Conservation (phyloP, 2,329 filamentous ascomycete species). For the Nemania abortiva region DNA sequence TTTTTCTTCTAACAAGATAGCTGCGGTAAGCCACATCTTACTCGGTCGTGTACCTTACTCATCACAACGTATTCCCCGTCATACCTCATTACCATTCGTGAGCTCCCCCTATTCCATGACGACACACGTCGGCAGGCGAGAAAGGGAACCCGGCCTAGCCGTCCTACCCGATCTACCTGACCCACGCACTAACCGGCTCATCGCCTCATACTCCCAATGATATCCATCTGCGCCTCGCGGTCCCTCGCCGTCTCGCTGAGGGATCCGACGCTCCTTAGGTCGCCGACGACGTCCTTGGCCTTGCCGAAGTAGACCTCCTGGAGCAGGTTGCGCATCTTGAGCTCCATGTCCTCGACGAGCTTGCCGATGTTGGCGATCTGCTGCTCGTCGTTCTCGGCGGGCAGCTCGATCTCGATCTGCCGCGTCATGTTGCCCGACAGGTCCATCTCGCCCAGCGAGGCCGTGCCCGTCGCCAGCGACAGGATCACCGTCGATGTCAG, state of each 20-base stretch:
- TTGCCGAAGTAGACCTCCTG: constrained; percentile 99
- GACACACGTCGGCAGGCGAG: no score
- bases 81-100: background rate
- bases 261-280: constrained; percentile 86
- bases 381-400: constrained; percentile 88
- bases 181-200: background rate
- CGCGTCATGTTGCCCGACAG: constrained; percentile 98
- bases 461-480: constrained; percentile 74
- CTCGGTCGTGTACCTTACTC: background rate
- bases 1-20: background rate
- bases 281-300: constrained; percentile 97
- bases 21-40: background rate
- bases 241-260: constrained; percentile 88
- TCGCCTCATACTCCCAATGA: constrained; percentile 73
- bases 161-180: no score
- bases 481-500: constrained; percentile 97
- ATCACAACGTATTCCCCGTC: background rate
- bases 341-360: constrained; percentile 98
- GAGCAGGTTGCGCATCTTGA: constrained; percentile 97
- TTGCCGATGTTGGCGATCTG: constrained; percentile 96
- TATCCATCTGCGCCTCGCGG: constrained; percentile 85
- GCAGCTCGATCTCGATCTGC: constrained; percentile 91
- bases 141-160: no score
- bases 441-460: constrained; percentile 84
- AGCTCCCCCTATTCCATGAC: background rate